phyloP scores from a whole-genome alignment of 495 filamentous ascomycete species.

The Tuber aestivum region DNA sequence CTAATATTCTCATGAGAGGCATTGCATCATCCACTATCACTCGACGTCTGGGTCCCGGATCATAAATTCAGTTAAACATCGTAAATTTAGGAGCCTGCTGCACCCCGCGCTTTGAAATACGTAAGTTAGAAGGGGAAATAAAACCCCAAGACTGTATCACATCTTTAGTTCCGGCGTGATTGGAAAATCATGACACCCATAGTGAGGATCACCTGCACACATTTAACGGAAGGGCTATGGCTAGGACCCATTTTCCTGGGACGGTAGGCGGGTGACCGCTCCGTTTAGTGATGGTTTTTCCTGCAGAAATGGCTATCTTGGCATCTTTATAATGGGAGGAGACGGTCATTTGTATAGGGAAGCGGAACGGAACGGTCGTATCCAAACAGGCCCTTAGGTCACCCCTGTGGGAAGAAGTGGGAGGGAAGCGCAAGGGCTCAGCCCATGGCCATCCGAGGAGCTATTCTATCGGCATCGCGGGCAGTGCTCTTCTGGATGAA shows the following conservation, averaged over 20 bases:
- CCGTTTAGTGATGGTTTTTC: too few species aligned
- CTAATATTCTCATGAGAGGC: background rate
- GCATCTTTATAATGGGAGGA: too few species aligned
- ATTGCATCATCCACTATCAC: background rate
- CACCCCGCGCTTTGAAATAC: too few species aligned
- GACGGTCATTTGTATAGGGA: too few species aligned
- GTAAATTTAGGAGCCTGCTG: too few species aligned
- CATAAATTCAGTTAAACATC: background rate
- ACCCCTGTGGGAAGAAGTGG: background rate
- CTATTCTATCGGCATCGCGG: background rate
- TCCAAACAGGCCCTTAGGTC: too few species aligned
- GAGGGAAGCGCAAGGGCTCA: background rate
- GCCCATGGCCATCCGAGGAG: background rate
- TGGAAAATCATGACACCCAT: background rate
- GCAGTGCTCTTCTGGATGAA: background rate
- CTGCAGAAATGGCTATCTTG: too few species aligned
- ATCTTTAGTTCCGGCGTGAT: background rate
- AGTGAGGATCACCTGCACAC: too few species aligned
- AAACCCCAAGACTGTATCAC: background rate
- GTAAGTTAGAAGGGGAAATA: background rate
- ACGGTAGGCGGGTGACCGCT: too few species aligned
- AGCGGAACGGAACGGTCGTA: too few species aligned
- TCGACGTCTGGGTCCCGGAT: too few species aligned
- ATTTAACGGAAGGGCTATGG: background rate
- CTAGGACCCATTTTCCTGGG: too few species aligned